Evolutionary conservation across 495 filamentous ascomycete genomes (phyloP).

Genomic region (Corynascus novoguineensis): DNA sequence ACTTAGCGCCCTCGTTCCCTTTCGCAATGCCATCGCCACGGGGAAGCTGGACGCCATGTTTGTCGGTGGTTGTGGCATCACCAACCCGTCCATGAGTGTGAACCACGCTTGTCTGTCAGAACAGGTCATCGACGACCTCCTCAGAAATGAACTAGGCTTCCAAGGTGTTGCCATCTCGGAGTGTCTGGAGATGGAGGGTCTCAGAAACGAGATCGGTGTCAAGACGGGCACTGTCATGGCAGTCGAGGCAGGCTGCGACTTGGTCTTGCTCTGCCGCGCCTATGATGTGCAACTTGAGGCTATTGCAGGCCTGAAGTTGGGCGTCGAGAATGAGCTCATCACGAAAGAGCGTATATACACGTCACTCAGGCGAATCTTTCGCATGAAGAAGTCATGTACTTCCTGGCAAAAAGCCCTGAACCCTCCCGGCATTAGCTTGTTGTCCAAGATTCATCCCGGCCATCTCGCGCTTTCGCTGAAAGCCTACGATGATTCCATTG

Average conservation of each 20-base stretch:
- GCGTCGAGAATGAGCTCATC: conserved; percentile 79
- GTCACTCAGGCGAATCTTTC: conserved; percentile 66
- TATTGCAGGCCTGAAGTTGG: conserved; percentile 74
- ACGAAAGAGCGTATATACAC: conserved; percentile 66
- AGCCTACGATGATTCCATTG: conserved; percentile 81
- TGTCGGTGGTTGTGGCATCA: conserved; percentile 83
- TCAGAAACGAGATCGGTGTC: conserved; percentile 88
- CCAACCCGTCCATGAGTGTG: conserved; percentile 78
- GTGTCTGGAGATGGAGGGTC: conserved; percentile 90
- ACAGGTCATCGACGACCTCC: conserved; percentile 79
- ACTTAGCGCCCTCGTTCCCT: conserved; percentile 75
- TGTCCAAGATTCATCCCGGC: conserved; percentile 72
- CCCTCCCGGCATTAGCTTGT: conserved; percentile 62
- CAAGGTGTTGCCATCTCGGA: conserved; percentile 89
- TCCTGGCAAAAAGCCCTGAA: conserved; percentile 80
- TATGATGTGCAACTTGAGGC: conserved; percentile 84
- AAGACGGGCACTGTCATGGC: conserved; percentile 91
- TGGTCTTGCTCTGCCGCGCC: conserved; percentile 77
- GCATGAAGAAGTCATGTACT: conserved; percentile 70
- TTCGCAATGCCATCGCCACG: conserved; percentile 75
- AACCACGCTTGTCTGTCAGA: conserved; percentile 90
- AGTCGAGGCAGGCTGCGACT: conserved; percentile 84
- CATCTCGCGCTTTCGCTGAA: conserved; percentile 73
- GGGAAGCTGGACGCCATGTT: conserved; percentile 84
- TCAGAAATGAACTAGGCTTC: conserved; percentile 77